These are phyloP conservation scores for Neurospora discreta DNA, from an alignment of 495 filamentous ascomycete species.

Conservation along the genomic window DNA sequence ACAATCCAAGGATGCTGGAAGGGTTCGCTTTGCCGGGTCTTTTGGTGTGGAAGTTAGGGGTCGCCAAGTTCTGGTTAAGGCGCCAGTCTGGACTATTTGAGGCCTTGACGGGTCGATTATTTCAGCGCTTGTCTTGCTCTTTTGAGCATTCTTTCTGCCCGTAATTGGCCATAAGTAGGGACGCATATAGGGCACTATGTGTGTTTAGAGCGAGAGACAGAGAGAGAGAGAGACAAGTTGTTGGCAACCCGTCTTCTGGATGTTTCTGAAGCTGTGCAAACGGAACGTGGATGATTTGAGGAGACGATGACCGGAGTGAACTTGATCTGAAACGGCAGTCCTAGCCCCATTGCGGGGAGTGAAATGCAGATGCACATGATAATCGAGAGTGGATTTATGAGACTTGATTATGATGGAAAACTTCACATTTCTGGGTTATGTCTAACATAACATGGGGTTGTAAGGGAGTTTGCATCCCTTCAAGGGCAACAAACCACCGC, in stretches of 20 bases:
- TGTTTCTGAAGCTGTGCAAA: neutral
- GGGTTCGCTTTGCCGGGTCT: constrained; percentile 75
- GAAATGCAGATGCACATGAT: neutral
- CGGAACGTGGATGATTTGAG: neutral
- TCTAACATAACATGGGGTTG: neutral
- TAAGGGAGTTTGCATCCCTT: neutral
- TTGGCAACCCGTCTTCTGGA: neutral
- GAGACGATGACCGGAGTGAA: neutral
- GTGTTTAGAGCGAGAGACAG: neutral
- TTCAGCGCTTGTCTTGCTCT: neutral
- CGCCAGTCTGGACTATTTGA: constrained; percentile 70
- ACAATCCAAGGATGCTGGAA: constrained; percentile 32
- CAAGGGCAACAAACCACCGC: neutral
- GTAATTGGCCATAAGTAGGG: neutral
- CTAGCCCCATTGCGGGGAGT: neutral
- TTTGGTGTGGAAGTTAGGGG: constrained; percentile 77
- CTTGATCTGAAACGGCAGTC: neutral
- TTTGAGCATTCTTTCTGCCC: neutral
- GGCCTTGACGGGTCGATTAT: neutral
- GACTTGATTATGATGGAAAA: neutral
- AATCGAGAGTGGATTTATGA: neutral
- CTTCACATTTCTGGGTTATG: neutral
- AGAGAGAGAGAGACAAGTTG: neutral
- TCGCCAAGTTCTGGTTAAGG: constrained; percentile 72
- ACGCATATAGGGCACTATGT: neutral